Conservation (phyloP, 2,329 filamentous ascomycete species). For the Aspergillus pseudonomiae region DNA sequence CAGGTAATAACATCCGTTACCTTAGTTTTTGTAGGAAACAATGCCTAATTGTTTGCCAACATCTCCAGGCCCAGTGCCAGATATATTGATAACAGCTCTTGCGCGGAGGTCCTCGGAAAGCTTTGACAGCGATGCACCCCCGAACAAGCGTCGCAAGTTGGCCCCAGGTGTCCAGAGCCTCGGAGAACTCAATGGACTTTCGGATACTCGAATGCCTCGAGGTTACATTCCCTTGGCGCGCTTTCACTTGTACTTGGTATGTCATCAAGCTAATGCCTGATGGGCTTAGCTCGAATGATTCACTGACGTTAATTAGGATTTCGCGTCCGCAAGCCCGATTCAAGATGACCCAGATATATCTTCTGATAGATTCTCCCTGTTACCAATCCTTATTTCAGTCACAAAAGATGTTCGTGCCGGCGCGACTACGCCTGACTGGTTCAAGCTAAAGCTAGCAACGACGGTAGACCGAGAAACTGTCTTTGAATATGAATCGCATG, state of each 20-base stretch:
- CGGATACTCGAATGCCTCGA: slow-evolving; percentile 21
- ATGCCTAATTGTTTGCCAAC: background rate
- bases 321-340: slow-evolving; percentile 5
- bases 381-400: slow-evolving; percentile 28
- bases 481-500: slow-evolving; percentile 22
- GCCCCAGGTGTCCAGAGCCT: slow-evolving; percentile 22
- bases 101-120: slow-evolving; percentile 14
- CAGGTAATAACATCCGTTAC: slow-evolving; percentile 11
- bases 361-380: background rate
- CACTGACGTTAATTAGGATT: slow-evolving; percentile 21
- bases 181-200: slow-evolving; percentile 18
- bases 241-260: slow-evolving; percentile 35
- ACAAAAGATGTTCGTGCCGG: slow-evolving; percentile 4
- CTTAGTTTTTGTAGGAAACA: background rate
- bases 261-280: slow-evolving; percentile 7
- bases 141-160: slow-evolving; percentile 39
- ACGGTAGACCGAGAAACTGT: slow-evolving; percentile 21
- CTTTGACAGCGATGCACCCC: slow-evolving; percentile 22
- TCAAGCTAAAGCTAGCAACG: slow-evolving; percentile 26
- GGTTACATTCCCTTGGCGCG: slow-evolving; percentile 39
- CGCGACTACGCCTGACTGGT: slow-evolving; percentile 11
- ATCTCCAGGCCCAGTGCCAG: slow-evolving; percentile 26
- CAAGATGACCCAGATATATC: background rate
- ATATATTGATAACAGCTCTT: slow-evolving; percentile 28
- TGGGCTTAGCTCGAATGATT: background rate